Percentiles rank a stretch among this genome's conserved stretches.
Conservation (phyloP, 2,329 filamentous ascomycete genomes). For the Hymenoscyphus scutula region DNA sequence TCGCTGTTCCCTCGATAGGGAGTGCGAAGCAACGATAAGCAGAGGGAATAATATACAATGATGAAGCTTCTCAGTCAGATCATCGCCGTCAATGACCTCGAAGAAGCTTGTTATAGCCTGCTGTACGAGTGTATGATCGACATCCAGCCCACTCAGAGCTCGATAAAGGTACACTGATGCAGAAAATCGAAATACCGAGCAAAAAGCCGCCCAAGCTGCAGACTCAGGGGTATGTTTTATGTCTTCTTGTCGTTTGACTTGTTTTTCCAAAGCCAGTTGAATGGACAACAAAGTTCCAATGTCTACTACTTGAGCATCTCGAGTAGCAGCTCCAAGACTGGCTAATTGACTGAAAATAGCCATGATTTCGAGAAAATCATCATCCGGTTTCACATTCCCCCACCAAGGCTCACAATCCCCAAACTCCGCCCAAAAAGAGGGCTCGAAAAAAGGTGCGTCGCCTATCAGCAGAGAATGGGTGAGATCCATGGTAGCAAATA, state of each 20-base stretch:
- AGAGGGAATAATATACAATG: constrained; percentile 42
- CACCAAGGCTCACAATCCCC: constrained; percentile 44
- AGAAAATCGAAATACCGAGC: constrained; percentile 34
- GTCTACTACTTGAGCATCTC: constrained; percentile 23
- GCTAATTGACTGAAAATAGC: constrained; percentile 37
- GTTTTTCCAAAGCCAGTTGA: constrained; percentile 27
- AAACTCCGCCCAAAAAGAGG: constrained; percentile 41
- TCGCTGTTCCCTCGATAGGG: constrained; percentile 34
- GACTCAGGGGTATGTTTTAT: constrained; percentile 17
- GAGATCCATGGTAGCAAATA: constrained; percentile 45
- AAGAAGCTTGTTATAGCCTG: constrained; percentile 40
- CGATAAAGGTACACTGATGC: constrained; percentile 45
- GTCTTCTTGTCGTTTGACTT: constrained; percentile 27
- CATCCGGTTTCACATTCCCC: constrained; percentile 34
- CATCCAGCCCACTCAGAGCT: constrained; percentile 41
- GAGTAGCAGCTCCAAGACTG: constrained; percentile 36
- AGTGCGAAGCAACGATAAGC: constrained; percentile 40
- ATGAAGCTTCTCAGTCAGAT: constrained; percentile 39
- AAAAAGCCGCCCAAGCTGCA: constrained; percentile 41
- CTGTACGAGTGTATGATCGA: constrained; percentile 42
- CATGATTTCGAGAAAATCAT: constrained; percentile 38
- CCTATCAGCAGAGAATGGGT: constrained; percentile 43
- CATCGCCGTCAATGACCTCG: constrained; percentile 39
- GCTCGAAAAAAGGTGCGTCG: constrained; percentile 39
- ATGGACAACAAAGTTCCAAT: constrained; percentile 30